These are phyloP conservation scores for Penicillium sp. DNA, from an alignment of 2,329 filamentous ascomycete genomes.

Conservation along the genomic window DNA sequence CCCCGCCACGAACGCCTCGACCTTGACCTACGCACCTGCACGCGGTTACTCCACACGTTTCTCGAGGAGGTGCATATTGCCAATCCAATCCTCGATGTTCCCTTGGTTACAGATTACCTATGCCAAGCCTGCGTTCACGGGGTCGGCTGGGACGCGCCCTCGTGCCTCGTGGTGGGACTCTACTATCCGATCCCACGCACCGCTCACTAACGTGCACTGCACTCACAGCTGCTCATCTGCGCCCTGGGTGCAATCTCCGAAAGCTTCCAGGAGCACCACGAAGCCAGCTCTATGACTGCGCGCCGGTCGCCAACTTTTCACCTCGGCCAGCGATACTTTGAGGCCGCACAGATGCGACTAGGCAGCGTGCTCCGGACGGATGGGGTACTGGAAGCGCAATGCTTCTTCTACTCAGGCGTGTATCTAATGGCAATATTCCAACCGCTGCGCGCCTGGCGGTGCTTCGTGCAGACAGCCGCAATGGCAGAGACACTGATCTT, in stretches of 20 bases:
- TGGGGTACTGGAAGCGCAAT: background rate
- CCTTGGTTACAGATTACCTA: background rate
- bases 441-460: background rate
- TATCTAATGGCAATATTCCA: background rate
- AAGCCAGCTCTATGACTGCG: background rate
- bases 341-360: background rate
- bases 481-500: background rate
- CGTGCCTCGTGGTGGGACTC: background rate
- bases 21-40: background rate
- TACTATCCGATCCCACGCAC: background rate
- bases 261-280: background rate
- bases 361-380: background rate
- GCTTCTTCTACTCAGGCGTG: background rate
- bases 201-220: too few relatives aligned
- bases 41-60: background rate
- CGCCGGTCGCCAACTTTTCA: background rate
- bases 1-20: background rate
- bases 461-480: background rate
- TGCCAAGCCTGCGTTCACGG: background rate
- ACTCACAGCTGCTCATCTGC: background rate
- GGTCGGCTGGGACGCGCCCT: background rate
- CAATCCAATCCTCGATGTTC: background rate
- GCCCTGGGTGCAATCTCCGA: background rate
- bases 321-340: background rate
- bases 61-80: background rate